phyloP scores from a whole-genome alignment of 768 basidiomycete species.

The Termitomyces heimii region DNA sequence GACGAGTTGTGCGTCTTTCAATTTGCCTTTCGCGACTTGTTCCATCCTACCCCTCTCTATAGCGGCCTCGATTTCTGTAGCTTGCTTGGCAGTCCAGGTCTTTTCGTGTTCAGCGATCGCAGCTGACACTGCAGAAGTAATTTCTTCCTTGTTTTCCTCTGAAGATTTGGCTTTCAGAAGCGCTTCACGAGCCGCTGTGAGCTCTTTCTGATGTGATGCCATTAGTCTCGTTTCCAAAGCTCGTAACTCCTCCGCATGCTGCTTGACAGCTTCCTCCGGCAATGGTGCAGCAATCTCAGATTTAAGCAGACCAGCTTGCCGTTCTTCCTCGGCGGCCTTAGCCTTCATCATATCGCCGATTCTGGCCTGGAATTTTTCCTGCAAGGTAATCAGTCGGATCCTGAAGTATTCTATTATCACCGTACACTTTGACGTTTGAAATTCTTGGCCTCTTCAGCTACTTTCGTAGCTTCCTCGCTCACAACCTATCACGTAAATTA shows the following conservation, averaged over 20 bases:
- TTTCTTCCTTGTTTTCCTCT: slow-evolving; percentile 29
- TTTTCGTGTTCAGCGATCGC: slow-evolving; percentile 46
- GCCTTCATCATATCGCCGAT: slow-evolving; percentile 48
- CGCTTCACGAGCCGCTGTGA: slow-evolving; percentile 46
- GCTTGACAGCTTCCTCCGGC: slow-evolving; percentile 35
- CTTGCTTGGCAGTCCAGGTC: slow-evolving; percentile 38
- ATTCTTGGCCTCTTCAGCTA: slow-evolving; percentile 36
- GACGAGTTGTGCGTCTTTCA: slow-evolving; percentile 70
- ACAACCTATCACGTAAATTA: slow-evolving; percentile 22
- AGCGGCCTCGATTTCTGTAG: slow-evolving; percentile 56
- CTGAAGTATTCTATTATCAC: background rate
- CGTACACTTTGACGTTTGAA: slow-evolving; percentile 35
- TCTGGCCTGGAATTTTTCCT: slow-evolving; percentile 61
- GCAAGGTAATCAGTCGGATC: slow-evolving; percentile 5
- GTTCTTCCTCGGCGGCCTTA: slow-evolving; percentile 40
- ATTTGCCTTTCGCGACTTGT: slow-evolving; percentile 48
- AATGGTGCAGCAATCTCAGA: slow-evolving; percentile 15
- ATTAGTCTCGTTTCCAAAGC: slow-evolving; percentile 47
- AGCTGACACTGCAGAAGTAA: slow-evolving; percentile 43
- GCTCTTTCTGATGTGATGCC: slow-evolving; percentile 45
- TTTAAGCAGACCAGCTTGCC: slow-evolving; percentile 29
- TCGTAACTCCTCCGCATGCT: slow-evolving; percentile 56
- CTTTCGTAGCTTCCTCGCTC: slow-evolving; percentile 38
- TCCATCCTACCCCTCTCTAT: slow-evolving; percentile 69
- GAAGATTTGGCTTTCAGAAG: slow-evolving; percentile 29